These are phyloP conservation scores for Pythium monospermum DNA, from an alignment of 352 stramenopile species.

Conservation along the genomic window DNA sequence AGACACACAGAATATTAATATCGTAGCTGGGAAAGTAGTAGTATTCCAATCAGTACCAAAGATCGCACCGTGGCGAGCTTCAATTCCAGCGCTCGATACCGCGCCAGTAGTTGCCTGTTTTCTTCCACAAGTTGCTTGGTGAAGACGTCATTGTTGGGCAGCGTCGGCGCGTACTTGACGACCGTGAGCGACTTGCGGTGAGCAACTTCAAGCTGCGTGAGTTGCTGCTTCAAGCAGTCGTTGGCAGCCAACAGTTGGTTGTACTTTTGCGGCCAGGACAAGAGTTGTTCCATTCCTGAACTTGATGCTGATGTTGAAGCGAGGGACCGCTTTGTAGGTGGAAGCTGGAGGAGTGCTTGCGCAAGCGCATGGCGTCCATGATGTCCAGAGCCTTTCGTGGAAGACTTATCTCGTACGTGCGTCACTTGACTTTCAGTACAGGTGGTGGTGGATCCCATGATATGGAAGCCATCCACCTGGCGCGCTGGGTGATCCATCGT, in stretches of 20 bases:
- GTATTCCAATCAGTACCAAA: background rate
- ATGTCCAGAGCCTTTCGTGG: background rate
- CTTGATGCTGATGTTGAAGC: background rate
- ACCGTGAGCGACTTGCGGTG: conserved; percentile 43
- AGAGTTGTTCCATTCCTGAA: background rate
- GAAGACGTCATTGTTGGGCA: conserved; percentile 64
- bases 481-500: too few species aligned
- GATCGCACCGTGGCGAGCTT: conserved; percentile 35
- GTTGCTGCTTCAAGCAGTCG: conserved; percentile 25
- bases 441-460: too few species aligned
- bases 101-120: conserved; percentile 37
- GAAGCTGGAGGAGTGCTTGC: too few species aligned
- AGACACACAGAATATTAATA: background rate
- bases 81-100: conserved; percentile 32
- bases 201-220: conserved; percentile 28
- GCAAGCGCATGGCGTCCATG: background rate
- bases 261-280: conserved; percentile 38
- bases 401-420: too few species aligned
- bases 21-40: background rate
- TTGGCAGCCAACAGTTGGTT: conserved; percentile 32
- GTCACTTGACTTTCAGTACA: too few species aligned
- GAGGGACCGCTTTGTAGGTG: background rate
- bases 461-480: too few species aligned
- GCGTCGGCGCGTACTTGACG: conserved; percentile 44
- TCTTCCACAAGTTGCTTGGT: conserved; percentile 61